These are phyloP conservation scores for Phaeophleospora eucalypticola DNA, from an alignment of 2,329 filamentous ascomycete species.

Conservation along the genomic window DNA sequence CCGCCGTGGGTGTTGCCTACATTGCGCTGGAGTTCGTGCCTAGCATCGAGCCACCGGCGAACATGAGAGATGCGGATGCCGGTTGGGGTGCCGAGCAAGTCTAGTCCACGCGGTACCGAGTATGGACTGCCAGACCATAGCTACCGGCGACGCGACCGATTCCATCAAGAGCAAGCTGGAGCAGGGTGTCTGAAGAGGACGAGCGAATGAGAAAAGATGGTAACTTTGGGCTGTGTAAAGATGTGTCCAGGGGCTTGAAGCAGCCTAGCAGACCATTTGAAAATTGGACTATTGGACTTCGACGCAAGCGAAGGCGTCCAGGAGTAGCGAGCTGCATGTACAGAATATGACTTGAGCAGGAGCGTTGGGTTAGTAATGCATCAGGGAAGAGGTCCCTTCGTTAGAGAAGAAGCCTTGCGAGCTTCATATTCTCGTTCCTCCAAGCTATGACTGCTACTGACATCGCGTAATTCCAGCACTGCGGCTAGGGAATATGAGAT, in stretches of 20 bases:
- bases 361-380: not conserved
- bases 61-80: slow-evolving; percentile 52
- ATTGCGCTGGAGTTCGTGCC: slow-evolving; percentile 48
- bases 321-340: slow-evolving; percentile 7
- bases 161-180: no score
- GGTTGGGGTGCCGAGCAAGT: slow-evolving; percentile 53
- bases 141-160: not conserved
- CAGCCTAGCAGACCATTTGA: no score
- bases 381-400: no score
- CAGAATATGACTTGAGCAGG: slow-evolving; percentile 1
- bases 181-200: no score
- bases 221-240: no score
- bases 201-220: no score
- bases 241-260: not conserved
- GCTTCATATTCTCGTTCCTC: no score
- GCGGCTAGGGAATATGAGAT: no score
- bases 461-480: no score
- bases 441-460: no score
- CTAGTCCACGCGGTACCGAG: slow-evolving; percentile 33
- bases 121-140: not conserved
- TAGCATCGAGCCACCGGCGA: slow-evolving; percentile 51
- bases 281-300: no score
- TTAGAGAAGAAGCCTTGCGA: no score
- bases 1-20: slow-evolving; percentile 74
- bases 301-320: slow-evolving; percentile 2